These are phyloP conservation scores for Dionaea muscipula DNA, from an alignment of 179 eudicot genomes.

Conservation along the genomic window DNA sequence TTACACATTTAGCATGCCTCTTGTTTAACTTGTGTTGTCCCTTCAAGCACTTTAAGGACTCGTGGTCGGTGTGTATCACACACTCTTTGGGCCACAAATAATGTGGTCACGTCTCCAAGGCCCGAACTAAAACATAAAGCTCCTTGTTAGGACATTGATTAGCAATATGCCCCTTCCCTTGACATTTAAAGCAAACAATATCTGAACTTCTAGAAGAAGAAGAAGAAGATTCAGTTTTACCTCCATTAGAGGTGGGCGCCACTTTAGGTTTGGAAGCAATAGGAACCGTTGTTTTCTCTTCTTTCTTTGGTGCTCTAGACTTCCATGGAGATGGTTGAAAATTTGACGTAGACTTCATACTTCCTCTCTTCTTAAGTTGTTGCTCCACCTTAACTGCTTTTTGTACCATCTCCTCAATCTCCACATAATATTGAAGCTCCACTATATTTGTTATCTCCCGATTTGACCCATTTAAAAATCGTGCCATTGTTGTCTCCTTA, in stretches of 20 bases:
- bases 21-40: background rate
- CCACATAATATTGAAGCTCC: conserved; percentile 1
- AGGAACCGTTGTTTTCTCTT: too few species aligned
- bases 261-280: too few species aligned
- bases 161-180: background rate
- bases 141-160: background rate
- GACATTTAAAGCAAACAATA: background rate
- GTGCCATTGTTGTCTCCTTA: conserved; percentile 1
- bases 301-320: too few species aligned
- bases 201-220: background rate
- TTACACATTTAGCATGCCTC: background rate
- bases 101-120: background rate
- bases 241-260: background rate
- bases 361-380: background rate
- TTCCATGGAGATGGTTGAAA: too few species aligned
- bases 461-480: conserved; percentile 2
- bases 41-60: too few species aligned
- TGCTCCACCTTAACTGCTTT: background rate
- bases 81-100: too few species aligned
- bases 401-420: background rate
- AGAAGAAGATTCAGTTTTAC: background rate
- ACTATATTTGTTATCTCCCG: background rate
- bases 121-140: conserved; percentile 5
- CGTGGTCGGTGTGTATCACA: too few species aligned
- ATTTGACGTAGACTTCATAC: too few species aligned